Base-by-base conservation (phyloP, 1,139 yeast genomes). In the Geotrichum candidum region DNA sequence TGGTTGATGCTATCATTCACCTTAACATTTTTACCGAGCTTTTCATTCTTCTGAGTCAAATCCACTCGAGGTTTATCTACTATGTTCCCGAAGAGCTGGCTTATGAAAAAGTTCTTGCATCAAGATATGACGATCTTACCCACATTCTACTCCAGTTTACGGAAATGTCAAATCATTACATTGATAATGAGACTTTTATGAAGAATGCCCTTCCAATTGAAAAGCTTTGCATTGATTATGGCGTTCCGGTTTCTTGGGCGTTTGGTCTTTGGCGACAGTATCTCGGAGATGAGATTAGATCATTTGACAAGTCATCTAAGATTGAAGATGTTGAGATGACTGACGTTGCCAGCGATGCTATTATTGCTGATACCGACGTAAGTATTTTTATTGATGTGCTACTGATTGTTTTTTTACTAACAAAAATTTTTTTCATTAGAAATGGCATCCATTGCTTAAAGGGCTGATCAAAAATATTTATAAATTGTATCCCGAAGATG, bases 221-320 rank as follows among this genome's bases (percentile, higher is more conserved):
- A 1, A 80, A 78, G 4, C 76, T 91, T 54, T 72, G 81, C 9
- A 68, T 72, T 7, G 75, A 78, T 0, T 87, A 80, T 68, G 79
- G 81, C 2, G 80, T 91, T 2, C 80, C 84, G 2, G 78, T 85
- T 0, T 80, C 81, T 46, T 88, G 94, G 90, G 86, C 87, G 0
- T 90, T 88, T 74, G 90, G 87, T 64, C 70, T 90, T 1, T 90
- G 96, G 96, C 81, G 97, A 69, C 78, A 80, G 29, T 71, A 72
- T 54, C 71, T 82, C 56, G 70, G 74, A 7, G 71, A 72, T 11
- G 71, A 70, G n/a, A 65, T 76, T 31, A 67, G 74, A 51, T 68
- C 68, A 51, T 67, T 64, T 51, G 68, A 66, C 29, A 65, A 55
- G 29, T 61, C 48, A 25, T 62, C 64, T 7, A 58, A 53, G 22